Percentiles rank a stretch among this genome's conserved stretches.
Evolutionary conservation across 2,329 filamentous ascomycete species (phyloP).

Genomic region (Tolypocladium nubicola): DNA sequence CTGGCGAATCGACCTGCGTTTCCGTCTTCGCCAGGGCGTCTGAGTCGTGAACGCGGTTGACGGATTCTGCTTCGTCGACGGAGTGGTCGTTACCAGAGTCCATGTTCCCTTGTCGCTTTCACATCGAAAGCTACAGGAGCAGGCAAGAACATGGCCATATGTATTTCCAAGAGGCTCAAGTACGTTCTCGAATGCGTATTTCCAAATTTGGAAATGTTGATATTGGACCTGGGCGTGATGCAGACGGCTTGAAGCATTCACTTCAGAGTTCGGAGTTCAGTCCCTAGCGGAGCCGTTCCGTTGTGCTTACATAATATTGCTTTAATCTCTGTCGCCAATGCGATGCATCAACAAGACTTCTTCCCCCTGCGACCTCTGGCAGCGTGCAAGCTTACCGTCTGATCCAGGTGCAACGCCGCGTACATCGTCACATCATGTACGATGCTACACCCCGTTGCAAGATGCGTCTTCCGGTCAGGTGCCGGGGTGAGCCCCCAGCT

Average conservation of each 20-base stretch:
- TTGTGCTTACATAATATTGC: neutral
- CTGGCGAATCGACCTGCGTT: neutral
- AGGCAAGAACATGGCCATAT: conserved; percentile 1
- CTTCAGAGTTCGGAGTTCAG: neutral
- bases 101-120: conserved; percentile 16
- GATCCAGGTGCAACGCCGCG: neutral
- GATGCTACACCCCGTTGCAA: conserved; percentile 21
- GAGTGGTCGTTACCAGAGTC: conserved; percentile 15
- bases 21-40: neutral
- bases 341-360: neutral
- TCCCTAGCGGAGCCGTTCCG: neutral
- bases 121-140: conserved; percentile 8
- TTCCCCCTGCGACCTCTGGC: neutral
- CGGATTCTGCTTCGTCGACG: conserved; percentile 3
- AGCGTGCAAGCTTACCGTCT: neutral
- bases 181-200: too few species aligned
- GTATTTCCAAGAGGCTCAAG: neutral
- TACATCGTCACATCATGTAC: conserved; percentile 16
- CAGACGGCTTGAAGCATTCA: neutral
- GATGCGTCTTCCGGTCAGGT: conserved; percentile 14
- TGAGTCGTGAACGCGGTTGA: neutral
- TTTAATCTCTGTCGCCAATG: neutral
- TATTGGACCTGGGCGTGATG: neutral
- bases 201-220: neutral
- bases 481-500: conserved; percentile 3